Conservation (phyloP, 2,329 filamentous ascomycete genomes). For the Cytospora leucostoma region DNA sequence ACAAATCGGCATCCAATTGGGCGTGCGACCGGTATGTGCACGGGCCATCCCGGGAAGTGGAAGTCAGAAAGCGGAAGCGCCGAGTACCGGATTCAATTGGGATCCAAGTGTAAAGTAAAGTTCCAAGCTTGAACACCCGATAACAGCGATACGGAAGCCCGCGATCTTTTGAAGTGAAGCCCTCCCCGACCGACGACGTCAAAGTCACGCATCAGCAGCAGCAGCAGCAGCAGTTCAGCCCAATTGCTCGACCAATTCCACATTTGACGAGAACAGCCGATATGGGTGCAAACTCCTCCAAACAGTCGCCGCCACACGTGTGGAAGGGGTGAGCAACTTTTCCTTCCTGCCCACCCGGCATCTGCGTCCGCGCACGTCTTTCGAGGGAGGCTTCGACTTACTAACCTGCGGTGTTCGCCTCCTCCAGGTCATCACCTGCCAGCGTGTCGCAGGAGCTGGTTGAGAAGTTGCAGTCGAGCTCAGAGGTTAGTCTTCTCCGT, state of each 20-base stretch:
- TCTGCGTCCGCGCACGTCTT: neutral
- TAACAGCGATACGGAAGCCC: constrained; percentile 2
- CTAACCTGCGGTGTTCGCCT: constrained; percentile 32
- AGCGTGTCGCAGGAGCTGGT: constrained; percentile 78
- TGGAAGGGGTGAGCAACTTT: constrained; percentile 56
- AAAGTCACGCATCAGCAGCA: constrained; percentile 10
- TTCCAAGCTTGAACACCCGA: neutral
- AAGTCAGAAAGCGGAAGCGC: no score
- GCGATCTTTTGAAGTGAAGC: constrained; percentile 7
- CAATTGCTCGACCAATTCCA: constrained; percentile 3
- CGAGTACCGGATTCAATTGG: no score
- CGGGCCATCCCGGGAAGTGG: no score
- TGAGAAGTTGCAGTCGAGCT: constrained; percentile 78
- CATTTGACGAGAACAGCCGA: constrained; percentile 38
- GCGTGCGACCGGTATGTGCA: no score
- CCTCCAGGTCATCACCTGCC: constrained; percentile 47
- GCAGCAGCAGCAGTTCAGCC: constrained; percentile 3
- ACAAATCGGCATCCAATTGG: no score
- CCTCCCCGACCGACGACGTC: neutral
- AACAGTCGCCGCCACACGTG: constrained; percentile 48
- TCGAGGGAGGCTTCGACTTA: constrained; percentile 9
- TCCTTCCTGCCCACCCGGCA: neutral
- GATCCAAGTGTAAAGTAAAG: no score
- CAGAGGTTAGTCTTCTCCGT: constrained; percentile 64
- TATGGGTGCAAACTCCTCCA: constrained; percentile 61